phyloP scores from a whole-genome alignment of 2,329 filamentous ascomycete species.

The Lithohypha guttulata region DNA sequence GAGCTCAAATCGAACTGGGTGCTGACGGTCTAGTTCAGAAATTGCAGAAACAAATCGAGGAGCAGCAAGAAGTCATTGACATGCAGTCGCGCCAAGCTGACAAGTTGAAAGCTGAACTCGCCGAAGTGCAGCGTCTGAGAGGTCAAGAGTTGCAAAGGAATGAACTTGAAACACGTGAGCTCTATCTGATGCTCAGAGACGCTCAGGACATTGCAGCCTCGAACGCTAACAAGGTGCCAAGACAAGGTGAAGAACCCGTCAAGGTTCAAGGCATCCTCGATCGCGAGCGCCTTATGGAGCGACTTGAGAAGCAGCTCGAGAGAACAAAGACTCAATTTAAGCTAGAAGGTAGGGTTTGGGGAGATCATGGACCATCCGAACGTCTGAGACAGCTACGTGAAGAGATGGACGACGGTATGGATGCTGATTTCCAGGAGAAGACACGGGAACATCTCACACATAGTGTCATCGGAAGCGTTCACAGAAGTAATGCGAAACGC shows the following conservation, averaged over 20 bases:
- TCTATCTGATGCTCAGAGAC: constrained; percentile 96
- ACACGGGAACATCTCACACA: constrained; percentile 56
- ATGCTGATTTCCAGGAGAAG: constrained; percentile 41
- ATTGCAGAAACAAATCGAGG: constrained; percentile 84
- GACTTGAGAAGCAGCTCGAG: constrained; percentile 89
- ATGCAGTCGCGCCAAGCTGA: constrained; percentile 79
- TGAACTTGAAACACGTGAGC: constrained; percentile 87
- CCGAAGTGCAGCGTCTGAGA: constrained; percentile 72
- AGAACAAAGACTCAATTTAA: constrained; percentile 96
- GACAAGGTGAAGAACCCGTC: constrained; percentile 53
- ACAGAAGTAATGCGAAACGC: constrained; percentile 42
- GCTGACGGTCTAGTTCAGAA: constrained; percentile 90
- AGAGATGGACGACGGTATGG: constrained; percentile 70
- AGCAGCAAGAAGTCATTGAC: constrained; percentile 82
- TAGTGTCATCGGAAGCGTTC: constrained; percentile 63
- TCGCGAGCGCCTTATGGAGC: constrained; percentile 82
- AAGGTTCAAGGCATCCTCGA: constrained; percentile 86
- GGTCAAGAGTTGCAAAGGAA: constrained; percentile 88
- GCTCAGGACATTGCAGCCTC: constrained; percentile 92
- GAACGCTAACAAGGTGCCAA: constrained; percentile 54
- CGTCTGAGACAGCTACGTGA: constrained; percentile 83
- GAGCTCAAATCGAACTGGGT: constrained; percentile 73
- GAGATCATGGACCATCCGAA: constrained; percentile 79
- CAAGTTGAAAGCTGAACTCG: constrained; percentile 76
- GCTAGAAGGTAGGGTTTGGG: constrained; percentile 86